Conservation (phyloP, 2,329 filamentous ascomycete species). For the Colletotrichum tamarilloi region DNA sequence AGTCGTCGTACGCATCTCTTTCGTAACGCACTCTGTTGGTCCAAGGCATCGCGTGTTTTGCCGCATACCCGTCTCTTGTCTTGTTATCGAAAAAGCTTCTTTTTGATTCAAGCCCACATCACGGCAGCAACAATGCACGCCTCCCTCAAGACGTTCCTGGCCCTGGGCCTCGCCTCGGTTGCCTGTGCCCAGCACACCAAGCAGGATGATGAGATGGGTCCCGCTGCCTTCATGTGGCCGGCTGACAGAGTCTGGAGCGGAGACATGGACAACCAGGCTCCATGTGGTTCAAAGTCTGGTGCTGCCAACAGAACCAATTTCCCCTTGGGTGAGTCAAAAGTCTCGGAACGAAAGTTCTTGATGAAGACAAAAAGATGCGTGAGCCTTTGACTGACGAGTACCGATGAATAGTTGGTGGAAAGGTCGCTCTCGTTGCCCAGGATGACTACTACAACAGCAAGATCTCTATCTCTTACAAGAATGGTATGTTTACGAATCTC, state of each 20-base stretch:
- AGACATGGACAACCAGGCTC: slow-evolving; percentile 60
- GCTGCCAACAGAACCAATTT: slow-evolving; percentile 61
- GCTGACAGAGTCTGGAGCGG: slow-evolving; percentile 61
- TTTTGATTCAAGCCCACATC: not conserved
- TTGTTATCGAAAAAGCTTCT: not conserved
- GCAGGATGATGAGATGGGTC: slow-evolving; percentile 42
- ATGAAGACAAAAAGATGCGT: not conserved
- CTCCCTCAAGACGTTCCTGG: slow-evolving; percentile 17
- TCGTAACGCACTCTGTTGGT: not conserved
- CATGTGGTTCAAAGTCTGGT: slow-evolving; percentile 60
- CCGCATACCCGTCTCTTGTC: slow-evolving; percentile 8
- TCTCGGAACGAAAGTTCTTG: not conserved
- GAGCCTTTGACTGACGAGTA: not conserved
- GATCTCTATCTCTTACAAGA: slow-evolving; percentile 61
- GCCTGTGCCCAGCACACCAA: slow-evolving; percentile 22
- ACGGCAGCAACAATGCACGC: slow-evolving; percentile 3
- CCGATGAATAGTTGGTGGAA: slow-evolving; percentile 54
- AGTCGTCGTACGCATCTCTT: not conserved
- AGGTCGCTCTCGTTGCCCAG: slow-evolving; percentile 61
- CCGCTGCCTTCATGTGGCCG: slow-evolving; percentile 67
- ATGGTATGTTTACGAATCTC: slow-evolving; percentile 49
- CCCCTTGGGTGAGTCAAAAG: slow-evolving; percentile 54
- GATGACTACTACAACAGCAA: slow-evolving; percentile 63
- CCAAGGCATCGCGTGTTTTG: not conserved
- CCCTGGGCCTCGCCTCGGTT: slow-evolving; percentile 22